A percentile compares a stretch with the other conserved stretches of the same genome.
phyloP scores from a whole-genome alignment of 192 early-diverging fungal genomes.

The Gonapodya prolifera region DNA sequence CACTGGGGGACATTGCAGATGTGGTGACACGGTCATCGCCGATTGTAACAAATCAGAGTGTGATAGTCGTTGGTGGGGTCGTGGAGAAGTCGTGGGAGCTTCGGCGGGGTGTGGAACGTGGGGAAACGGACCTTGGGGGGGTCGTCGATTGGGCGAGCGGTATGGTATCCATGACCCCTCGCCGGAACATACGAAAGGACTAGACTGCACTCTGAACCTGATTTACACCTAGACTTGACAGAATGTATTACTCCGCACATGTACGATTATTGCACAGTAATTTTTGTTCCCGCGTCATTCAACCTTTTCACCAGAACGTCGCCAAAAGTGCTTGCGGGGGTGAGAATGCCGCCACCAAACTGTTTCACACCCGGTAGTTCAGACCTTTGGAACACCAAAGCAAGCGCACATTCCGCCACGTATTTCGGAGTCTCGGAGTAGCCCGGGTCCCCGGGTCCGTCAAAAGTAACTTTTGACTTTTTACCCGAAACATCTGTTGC shows the following conservation, averaged over 20 bases:
- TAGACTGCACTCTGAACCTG: background rate
- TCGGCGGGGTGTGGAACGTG: background rate
- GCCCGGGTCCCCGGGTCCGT: background rate
- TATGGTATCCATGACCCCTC: background rate
- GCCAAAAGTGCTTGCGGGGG: background rate
- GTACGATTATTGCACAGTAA: background rate
- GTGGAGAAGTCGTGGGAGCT: slow-evolving; percentile 17
- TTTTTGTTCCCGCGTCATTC: background rate
- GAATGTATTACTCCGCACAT: background rate
- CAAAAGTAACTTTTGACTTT: background rate
- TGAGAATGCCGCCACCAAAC: background rate
- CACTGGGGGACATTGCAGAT: slow-evolving; percentile 46
- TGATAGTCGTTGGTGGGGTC: slow-evolving; percentile 64
- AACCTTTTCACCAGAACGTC: background rate
- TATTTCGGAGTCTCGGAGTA: background rate
- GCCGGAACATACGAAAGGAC: too few relatives aligned
- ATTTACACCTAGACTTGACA: background rate
- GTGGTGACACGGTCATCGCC: slow-evolving; percentile 35
- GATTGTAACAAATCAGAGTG: slow-evolving; percentile 56
- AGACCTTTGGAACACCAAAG: background rate
- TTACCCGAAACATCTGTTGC: background rate
- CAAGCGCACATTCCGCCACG: background rate
- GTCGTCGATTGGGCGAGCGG: too few relatives aligned
- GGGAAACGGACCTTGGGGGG: background rate
- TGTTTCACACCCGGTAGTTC: background rate